Evolutionary conservation across 352 stramenopile genomes (phyloP).

Genomic region (Peronospora tabacina): DNA sequence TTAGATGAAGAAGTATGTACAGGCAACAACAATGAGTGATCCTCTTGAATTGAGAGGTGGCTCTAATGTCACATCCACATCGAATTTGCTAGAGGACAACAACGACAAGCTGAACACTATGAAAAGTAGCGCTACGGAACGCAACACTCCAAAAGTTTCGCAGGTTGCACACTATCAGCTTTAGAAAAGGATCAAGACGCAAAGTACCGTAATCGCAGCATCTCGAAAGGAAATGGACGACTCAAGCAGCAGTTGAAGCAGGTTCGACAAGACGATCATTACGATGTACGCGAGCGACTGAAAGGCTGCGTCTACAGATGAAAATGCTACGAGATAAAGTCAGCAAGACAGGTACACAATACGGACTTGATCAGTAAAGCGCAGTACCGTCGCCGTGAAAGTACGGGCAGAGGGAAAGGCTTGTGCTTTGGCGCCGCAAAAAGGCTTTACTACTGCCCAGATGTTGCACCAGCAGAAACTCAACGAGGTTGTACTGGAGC

Average conservation of each 20-base stretch:
- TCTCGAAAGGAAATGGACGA: conserved; percentile 82
- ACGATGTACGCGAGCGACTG: conserved; percentile 75
- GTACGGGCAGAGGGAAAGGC: conserved; percentile 56
- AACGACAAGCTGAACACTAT: conserved; percentile 1
- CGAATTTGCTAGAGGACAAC: background rate
- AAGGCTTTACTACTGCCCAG: conserved; percentile 41
- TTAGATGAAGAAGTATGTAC: conserved; percentile 63
- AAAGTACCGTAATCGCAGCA: conserved; percentile 68
- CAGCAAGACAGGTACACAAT: conserved; percentile 9
- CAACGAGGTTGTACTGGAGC: conserved; percentile 61
- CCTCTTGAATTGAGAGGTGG: background rate
- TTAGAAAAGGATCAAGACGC: conserved; percentile 59
- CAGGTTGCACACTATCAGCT: conserved; percentile 21
- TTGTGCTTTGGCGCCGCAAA: conserved; percentile 39
- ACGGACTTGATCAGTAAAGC: conserved; percentile 31
- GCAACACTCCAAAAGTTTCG: conserved; percentile 1
- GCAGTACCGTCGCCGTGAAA: conserved; percentile 52
- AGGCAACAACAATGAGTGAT: conserved; percentile 19
- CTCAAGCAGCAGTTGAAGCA: conserved; percentile 74
- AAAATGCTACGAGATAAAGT: conserved; percentile 34
- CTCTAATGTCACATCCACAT: background rate
- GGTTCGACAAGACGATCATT: conserved; percentile 48
- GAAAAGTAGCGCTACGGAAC: background rate
- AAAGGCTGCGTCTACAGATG: conserved; percentile 45
- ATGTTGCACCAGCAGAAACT: conserved; percentile 41